Evolutionary conservation across 1,284 basidiomycete species (phyloP).

Genomic region (Uromyces viciae-fabae): DNA sequence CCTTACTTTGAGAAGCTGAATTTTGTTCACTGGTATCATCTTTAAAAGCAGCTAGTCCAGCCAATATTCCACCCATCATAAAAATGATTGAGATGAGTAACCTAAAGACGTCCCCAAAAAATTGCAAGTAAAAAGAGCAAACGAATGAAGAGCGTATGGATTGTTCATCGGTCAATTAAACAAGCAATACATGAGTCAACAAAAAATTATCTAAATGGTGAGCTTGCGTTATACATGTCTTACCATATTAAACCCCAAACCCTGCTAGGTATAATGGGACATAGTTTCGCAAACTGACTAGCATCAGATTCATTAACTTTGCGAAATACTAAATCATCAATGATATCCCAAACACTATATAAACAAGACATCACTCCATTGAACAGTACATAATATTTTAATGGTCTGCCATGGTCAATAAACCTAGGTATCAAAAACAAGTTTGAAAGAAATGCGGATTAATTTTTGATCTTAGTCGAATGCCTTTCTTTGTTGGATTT

Average conservation of each 20-base stretch:
- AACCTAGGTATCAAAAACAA: constrained; percentile 46
- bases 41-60: constrained; percentile 54
- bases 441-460: neutral
- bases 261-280: constrained; percentile 62
- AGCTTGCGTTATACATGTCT: no score
- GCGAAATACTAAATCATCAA: constrained; percentile 80
- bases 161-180: neutral
- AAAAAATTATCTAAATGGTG: no score
- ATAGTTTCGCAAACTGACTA: constrained; percentile 77
- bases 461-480: neutral
- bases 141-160: neutral
- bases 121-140: constrained; percentile 55
- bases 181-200: neutral
- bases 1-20: constrained; percentile 70
- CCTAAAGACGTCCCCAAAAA: constrained; percentile 73
- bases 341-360: constrained; percentile 62
- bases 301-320: constrained; percentile 92
- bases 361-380: constrained; percentile 92
- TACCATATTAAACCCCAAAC: constrained; percentile 53
- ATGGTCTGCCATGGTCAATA: constrained; percentile 48
- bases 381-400: constrained; percentile 71
- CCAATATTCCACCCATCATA: constrained; percentile 74
- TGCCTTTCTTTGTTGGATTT: neutral
- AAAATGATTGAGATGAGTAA: constrained; percentile 73
- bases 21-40: constrained; percentile 53